phyloP scores from a whole-genome alignment of 768 basidiomycete species.

The Amanita exitialis region DNA sequence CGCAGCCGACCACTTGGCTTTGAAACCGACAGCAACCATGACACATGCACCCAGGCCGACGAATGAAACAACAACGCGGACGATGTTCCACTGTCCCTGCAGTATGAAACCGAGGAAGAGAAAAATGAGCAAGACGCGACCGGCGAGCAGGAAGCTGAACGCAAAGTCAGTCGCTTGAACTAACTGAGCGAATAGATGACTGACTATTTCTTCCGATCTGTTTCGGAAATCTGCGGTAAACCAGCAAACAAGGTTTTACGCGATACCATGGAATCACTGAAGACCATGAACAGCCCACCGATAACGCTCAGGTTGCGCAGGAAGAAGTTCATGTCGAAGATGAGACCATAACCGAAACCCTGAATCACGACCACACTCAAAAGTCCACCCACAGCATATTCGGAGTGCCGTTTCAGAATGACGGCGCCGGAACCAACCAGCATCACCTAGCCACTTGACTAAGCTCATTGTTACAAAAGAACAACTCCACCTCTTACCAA shows the following conservation, averaged over 20 bases:
- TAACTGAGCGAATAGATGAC: slow-evolving; percentile 16
- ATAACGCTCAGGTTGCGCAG: slow-evolving; percentile 97
- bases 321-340: slow-evolving; percentile 99
- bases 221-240: slow-evolving; percentile 83
- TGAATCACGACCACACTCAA: slow-evolving; percentile 88
- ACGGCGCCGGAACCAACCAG: slow-evolving; percentile 73
- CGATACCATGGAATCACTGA: slow-evolving; percentile 89
- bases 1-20: slow-evolving; percentile 96
- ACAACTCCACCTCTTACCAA: slow-evolving; percentile 44
- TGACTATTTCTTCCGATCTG: slow-evolving; percentile 97
- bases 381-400: slow-evolving; percentile 85
- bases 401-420: slow-evolving; percentile 80
- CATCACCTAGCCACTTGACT: slow-evolving; percentile 62
- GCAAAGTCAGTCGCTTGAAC: background rate
- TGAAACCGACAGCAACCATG: slow-evolving; percentile 98
- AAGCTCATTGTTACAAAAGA: background rate
- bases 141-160: slow-evolving; percentile 87
- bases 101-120: slow-evolving; percentile 97
- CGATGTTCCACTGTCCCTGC: slow-evolving; percentile 85
- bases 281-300: slow-evolving; percentile 98
- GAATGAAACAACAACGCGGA: slow-evolving; percentile 79
- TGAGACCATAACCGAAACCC: slow-evolving; percentile 97
- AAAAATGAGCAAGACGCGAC: slow-evolving; percentile 96
- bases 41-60: slow-evolving; percentile 85
- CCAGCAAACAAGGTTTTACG: slow-evolving; percentile 87